Evolutionary conservation across 768 basidiomycete genomes (phyloP).

Genomic region (Leccinum obscurum): DNA sequence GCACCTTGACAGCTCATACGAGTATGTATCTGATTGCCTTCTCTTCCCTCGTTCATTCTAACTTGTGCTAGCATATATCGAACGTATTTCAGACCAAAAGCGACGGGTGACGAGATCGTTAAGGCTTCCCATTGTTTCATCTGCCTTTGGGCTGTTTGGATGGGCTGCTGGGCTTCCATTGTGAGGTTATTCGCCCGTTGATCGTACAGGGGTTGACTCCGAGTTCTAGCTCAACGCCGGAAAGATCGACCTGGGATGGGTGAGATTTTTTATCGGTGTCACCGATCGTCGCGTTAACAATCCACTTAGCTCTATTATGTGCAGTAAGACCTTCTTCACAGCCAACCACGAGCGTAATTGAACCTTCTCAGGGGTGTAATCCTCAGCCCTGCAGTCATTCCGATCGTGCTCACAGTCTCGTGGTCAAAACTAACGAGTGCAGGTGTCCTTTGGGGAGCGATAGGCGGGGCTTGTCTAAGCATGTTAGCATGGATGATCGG

Average conservation of each 20-base stretch:
- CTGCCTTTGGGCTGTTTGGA: constrained; percentile 45
- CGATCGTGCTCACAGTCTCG: constrained; percentile 46
- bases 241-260: constrained; percentile 49
- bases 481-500: constrained; percentile 54
- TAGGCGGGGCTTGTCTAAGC: constrained; percentile 42
- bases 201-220: not conserved
- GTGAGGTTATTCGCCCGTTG: constrained; percentile 19
- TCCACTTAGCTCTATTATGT: constrained; percentile 42
- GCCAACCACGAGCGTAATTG: not conserved
- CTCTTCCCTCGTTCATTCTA: not conserved
- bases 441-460: constrained; percentile 41
- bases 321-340: constrained; percentile 31
- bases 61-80: constrained; percentile 33
- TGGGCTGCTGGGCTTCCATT: constrained; percentile 43
- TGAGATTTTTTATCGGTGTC: constrained; percentile 18
- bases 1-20: constrained; percentile 39
- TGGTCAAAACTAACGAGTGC: constrained; percentile 46
- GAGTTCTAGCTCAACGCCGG: constrained; percentile 41
- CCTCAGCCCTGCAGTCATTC: constrained; percentile 51
- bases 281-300: constrained; percentile 7
- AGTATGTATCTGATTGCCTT: constrained; percentile 30
- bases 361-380: constrained; percentile 42
- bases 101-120: constrained; percentile 38
- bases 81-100: constrained; percentile 39
- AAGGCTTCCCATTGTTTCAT: constrained; percentile 40